Evolutionary conservation across 192 early-diverging fungal genomes (phyloP).

Genomic region (Nowakowskiella sp.): DNA sequence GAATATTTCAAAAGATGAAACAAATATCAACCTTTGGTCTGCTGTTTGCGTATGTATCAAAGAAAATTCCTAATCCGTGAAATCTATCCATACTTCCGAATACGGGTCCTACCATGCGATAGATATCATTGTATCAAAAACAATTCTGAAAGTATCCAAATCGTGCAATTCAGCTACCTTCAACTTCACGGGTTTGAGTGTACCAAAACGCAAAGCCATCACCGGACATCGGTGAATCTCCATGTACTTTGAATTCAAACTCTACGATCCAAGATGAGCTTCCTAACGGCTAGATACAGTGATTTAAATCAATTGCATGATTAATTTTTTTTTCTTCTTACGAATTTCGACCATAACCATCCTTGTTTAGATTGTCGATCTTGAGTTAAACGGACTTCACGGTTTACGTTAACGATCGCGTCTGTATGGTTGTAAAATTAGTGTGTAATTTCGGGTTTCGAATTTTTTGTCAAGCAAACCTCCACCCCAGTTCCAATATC

Average conservation of each 20-base stretch:
- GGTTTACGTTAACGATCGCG: slow-evolving; percentile 79
- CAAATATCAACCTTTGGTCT: slow-evolving; percentile 44
- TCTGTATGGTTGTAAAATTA: too few species aligned
- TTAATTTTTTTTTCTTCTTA: slow-evolving; percentile 13
- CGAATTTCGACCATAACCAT: slow-evolving; percentile 64
- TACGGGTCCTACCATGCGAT: slow-evolving; percentile 76
- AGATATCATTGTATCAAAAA: too few species aligned
- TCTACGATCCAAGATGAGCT: slow-evolving; percentile 73
- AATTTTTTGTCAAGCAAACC: too few species aligned
- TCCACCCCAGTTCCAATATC: too few species aligned
- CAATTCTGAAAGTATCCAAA: too few species aligned
- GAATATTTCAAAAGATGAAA: too few species aligned
- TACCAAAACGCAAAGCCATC: slow-evolving; percentile 98
- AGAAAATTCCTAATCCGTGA: slow-evolving; percentile 87
- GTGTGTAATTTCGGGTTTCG: too few species aligned
- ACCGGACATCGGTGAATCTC: slow-evolving; percentile 70
- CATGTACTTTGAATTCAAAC: slow-evolving; percentile 85
- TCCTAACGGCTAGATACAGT: slow-evolving; percentile 54
- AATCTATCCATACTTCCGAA: slow-evolving; percentile 86
- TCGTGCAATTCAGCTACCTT: slow-evolving; percentile 20
- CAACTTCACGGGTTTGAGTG: slow-evolving; percentile 62
- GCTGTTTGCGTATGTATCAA: slow-evolving; percentile 92
- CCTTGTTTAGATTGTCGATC: slow-evolving; percentile 73
- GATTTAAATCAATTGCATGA: too few species aligned
- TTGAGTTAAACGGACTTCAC: slow-evolving; percentile 75